Percentiles rank a stretch among this genome's conserved stretches.
Conservation (phyloP, 2,329 filamentous ascomycete species). For the Acrocalymma vagum region DNA sequence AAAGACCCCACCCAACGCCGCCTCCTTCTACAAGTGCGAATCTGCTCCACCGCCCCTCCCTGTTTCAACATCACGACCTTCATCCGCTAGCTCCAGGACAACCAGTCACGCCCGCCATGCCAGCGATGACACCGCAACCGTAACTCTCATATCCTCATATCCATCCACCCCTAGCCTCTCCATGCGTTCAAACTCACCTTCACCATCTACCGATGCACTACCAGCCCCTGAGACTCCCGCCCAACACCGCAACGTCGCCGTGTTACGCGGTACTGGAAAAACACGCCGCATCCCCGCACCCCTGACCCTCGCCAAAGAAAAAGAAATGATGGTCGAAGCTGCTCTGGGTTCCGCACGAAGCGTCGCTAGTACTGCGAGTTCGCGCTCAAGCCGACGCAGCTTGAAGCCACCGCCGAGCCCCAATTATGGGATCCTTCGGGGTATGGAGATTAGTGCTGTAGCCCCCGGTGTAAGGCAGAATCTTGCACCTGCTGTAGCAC, state of each 20-base stretch:
- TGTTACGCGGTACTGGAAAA: constrained; percentile 33
- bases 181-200: constrained; percentile 13
- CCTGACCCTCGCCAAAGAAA: constrained; percentile 32
- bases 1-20: constrained; percentile 6
- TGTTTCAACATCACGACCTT: constrained; percentile 22
- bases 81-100: constrained; percentile 29
- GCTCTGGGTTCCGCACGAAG: constrained; percentile 26
- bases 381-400: constrained; percentile 16
- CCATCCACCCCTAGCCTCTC: constrained; percentile 28
- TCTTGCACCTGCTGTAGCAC: constrained; percentile 5
- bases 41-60: constrained; percentile 11
- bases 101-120: constrained; percentile 36
- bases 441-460: constrained; percentile 39
- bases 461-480: constrained; percentile 23
- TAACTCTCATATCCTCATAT: constrained; percentile 36
- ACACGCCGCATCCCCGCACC: constrained; percentile 37
- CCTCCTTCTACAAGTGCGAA: constrained; percentile 42
- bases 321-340: constrained; percentile 28
- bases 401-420: constrained; percentile 39
- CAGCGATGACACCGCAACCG: constrained; percentile 37
- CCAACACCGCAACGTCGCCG: constrained; percentile 17
- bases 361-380: constrained; percentile 7
- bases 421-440: constrained; percentile 32
- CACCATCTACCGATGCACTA: constrained; percentile 13
- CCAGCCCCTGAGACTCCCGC: constrained; percentile 11